Conservation (phyloP, 176 grass and related monocot species). For the Rhipidocladum racemiflorum region DNA sequence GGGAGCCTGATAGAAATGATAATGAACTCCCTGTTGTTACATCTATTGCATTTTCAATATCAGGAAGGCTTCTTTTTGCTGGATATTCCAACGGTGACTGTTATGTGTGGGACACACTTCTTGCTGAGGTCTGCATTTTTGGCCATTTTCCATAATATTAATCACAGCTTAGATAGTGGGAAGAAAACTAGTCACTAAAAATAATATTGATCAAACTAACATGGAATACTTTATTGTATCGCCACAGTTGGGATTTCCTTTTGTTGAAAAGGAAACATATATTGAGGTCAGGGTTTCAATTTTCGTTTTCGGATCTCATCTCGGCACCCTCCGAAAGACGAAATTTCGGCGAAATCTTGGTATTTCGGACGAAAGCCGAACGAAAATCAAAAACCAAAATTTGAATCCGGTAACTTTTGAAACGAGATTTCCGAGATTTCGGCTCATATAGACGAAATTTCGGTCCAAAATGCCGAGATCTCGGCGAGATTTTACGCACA, state of each 20-base stretch:
- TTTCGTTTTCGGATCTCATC: too few species aligned
- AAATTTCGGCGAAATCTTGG: too few species aligned
- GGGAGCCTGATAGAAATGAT: conserved; percentile 56
- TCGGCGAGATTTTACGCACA: too few species aligned
- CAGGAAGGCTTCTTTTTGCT: conserved; percentile 97
- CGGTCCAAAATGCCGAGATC: too few species aligned
- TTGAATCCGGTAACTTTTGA: too few species aligned
- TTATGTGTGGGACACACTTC: conserved; percentile 95
- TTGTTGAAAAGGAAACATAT: neutral
- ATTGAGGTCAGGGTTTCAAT: too few species aligned
- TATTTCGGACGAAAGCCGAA: too few species aligned
- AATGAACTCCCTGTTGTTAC: conserved; percentile 73
- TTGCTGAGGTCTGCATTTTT: conserved; percentile 67
- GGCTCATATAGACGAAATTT: too few species aligned
- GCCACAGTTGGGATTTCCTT: neutral
- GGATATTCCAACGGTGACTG: conserved; percentile 98
- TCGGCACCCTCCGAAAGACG: too few species aligned
- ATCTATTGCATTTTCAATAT: conserved; percentile 95
- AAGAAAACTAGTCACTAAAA: neutral
- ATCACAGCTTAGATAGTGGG: conserved; percentile 8
- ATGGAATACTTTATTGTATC: neutral
- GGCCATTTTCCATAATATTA: neutral
- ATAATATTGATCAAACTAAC: neutral
- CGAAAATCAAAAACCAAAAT: too few species aligned
- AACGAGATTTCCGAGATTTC: too few species aligned